Base-by-base conservation (phyloP, 73 alveolate species). In the Urostyla sp. region DNA sequence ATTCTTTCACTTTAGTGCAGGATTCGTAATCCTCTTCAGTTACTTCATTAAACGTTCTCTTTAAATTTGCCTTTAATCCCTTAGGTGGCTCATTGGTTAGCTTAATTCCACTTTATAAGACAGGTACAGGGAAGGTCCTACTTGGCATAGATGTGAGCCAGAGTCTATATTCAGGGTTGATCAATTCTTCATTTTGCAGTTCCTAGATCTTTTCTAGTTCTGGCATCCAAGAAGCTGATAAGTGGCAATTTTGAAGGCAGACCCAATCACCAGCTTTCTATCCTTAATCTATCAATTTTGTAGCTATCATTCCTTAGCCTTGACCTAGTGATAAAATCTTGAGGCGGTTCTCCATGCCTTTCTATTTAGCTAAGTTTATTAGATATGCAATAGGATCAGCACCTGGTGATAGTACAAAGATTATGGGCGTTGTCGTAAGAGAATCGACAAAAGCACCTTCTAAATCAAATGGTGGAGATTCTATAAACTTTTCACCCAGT, bases 141-240 rank as follows among this genome's bases (percentile, higher is more conserved):
- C 98, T 84, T 0, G 99, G 99, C 99, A 97, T 97, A 31, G 99
- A 96, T 15, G 99, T 97, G 46, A 98, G 84, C 99, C 99, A 98
- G 43, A 95, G 91, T 85, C 99, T 92, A 81, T 94, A 96, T 59
- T 94, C 98, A 26, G 98, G 98, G 80, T 94, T 94, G 35, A 93
- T 92, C 67, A 94, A 98, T 10, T 96, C 97, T 66, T 96, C 99
- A 51, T 88, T 92, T 84, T 95, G 96, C 85, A 87, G 78, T 84
- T 97, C 99, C 90, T 97, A 96, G 73, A 96, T 97, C 88, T 98
- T 96, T 87, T 98, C 99, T 45, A 98, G 90, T 77, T 98, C 98
- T 20, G 99, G 99, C 99, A 98, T 98, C 99, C 99, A 98, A 46
- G 97, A 67, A 26, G 99, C 98, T 6, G 99, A 99, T 85, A 98